Base-by-base conservation (phyloP, 495 filamentous ascomycete species). In the Staphylotrichum longicolle region DNA sequence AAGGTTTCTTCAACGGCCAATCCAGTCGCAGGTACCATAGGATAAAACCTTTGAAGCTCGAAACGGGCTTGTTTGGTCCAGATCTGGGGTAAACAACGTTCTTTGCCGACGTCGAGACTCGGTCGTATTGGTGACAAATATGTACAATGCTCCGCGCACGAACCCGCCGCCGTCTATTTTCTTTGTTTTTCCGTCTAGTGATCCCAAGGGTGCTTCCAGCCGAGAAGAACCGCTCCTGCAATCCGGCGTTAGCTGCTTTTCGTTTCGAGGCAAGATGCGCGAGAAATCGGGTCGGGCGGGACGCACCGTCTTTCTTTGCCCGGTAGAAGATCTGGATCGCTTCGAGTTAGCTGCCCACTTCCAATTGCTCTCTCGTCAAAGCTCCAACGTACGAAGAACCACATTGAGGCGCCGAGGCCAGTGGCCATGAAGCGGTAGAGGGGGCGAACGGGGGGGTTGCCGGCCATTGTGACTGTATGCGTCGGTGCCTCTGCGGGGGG, bases 121-220 rank as follows among this genome's bases (percentile, higher is more conserved):
- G 20, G 0, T 27, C 20, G 42, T 34, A 56, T 41, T 27, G 30
- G 10, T 6, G 53, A 42, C 30, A 6, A 41, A 49, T 68, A 68
- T 70, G 61, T 66, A 68, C 65, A 68, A 46, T 47, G 30, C 41
- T 15, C 41, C 56, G 54, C 35, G 30, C 35, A 33, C 14, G 40
- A 55, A 37, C 47, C 47, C 35, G 37, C 51, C 39, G 45, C 37
- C 12, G 20, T 62, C 46, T 62, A 45, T 53, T 42, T 12, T 27
- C 12, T 33, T 51, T 15, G 58, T 33, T 32, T 51, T 30, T 49
- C n/a, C 50, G 32, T 48, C 71, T 58, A 98, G 80, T 99, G 95
- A 67, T 99, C 94, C 95, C 95, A 99, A 55, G 94, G 95, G 72
- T 98, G 95, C 78, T 90, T 98, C 90, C 86, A 93, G 67, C 94